These are phyloP conservation scores for Pulveroboletus sp. DNA, from an alignment of 768 basidiomycete genomes.

Conservation along the genomic window DNA sequence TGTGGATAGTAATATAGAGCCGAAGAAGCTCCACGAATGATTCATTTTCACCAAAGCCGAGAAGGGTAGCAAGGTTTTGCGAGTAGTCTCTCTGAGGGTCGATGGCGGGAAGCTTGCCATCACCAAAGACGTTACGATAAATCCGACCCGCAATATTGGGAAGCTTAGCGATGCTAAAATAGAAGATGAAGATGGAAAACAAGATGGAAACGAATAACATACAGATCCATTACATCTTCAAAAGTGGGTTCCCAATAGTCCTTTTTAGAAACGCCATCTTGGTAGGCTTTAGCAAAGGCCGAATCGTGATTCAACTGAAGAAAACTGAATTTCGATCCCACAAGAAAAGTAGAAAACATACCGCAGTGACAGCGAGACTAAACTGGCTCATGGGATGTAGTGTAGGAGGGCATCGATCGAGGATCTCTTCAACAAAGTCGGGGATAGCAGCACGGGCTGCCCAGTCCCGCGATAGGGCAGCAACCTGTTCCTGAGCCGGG, in stretches of 20 bases:
- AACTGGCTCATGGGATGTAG: conserved; percentile 99
- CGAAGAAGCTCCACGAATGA: conserved; percentile 92
- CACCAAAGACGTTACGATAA: conserved; percentile 82
- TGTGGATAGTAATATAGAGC: conserved; percentile 97
- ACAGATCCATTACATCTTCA: conserved; percentile 88
- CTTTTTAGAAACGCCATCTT: conserved; percentile 86
- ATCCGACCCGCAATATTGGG: conserved; percentile 95
- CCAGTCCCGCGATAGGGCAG: conserved; percentile 87
- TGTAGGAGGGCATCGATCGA: conserved; percentile 89
- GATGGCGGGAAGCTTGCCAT: conserved; percentile 83
- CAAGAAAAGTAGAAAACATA: conserved; percentile 31
- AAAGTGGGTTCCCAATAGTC: conserved; percentile 97
- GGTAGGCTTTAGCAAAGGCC: conserved; percentile 93
- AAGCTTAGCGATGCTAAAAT: conserved; percentile 82
- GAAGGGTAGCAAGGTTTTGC: conserved; percentile 80
- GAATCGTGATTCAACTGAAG: conserved; percentile 87
- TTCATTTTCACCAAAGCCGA: conserved; percentile 85
- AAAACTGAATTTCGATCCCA: conserved; percentile 3
- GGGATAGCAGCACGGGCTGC: conserved; percentile 89
- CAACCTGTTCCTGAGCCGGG: conserved; percentile 85
- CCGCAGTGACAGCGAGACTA: conserved; percentile 91
- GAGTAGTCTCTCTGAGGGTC: conserved; percentile 85
- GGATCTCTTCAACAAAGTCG: conserved; percentile 92
- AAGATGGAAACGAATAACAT: conserved; percentile 14
- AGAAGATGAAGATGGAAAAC: conserved; percentile 1